These are phyloP conservation scores for Asterophora lycoperdoides DNA, from an alignment of 768 basidiomycete genomes.

Conservation along the genomic window DNA sequence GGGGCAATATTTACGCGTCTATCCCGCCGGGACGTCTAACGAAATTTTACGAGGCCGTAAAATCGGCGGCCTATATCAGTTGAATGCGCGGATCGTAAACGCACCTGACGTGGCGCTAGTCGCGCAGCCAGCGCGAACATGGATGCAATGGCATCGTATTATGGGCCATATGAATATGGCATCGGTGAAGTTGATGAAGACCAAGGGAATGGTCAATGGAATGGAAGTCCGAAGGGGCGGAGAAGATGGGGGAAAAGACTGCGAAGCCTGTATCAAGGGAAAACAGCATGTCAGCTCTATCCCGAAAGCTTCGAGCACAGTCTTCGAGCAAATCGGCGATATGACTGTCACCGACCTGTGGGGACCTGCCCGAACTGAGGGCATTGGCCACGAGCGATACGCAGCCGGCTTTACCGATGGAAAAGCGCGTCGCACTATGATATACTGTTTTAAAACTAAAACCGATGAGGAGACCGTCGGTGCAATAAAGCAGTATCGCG, in stretches of 20 bases:
- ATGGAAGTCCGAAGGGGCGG: slow-evolving; percentile 17
- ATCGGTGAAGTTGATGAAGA: slow-evolving; percentile 16
- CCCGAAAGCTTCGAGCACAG: slow-evolving; percentile 25
- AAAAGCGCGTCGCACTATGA: slow-evolving; percentile 1
- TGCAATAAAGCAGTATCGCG: slow-evolving; percentile 8
- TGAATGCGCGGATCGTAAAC: slow-evolving; percentile 9
- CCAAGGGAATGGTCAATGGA: slow-evolving; percentile 17
- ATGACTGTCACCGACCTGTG: slow-evolving; percentile 24
- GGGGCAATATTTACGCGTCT: neutral
- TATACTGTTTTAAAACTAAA: slow-evolving; percentile 16
- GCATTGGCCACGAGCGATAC: slow-evolving; percentile 22
- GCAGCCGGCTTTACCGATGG: slow-evolving; percentile 27
- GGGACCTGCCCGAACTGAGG: slow-evolving; percentile 23
- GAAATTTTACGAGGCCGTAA: neutral
- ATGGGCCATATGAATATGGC: slow-evolving; percentile 23
- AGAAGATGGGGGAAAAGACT: slow-evolving; percentile 16
- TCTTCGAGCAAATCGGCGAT: slow-evolving; percentile 9
- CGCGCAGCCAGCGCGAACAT: slow-evolving; percentile 14
- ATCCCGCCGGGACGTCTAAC: neutral
- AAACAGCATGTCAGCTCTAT: slow-evolving; percentile 29
- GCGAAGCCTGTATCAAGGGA: slow-evolving; percentile 31
- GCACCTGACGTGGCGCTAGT: slow-evolving; percentile 4
- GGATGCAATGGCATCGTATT: slow-evolving; percentile 26
- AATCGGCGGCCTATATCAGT: slow-evolving; percentile 17
- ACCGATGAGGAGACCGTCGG: slow-evolving; percentile 10